phyloP scores from a whole-genome alignment of 768 basidiomycete genomes.

The Candolleomyces aberdarensis region DNA sequence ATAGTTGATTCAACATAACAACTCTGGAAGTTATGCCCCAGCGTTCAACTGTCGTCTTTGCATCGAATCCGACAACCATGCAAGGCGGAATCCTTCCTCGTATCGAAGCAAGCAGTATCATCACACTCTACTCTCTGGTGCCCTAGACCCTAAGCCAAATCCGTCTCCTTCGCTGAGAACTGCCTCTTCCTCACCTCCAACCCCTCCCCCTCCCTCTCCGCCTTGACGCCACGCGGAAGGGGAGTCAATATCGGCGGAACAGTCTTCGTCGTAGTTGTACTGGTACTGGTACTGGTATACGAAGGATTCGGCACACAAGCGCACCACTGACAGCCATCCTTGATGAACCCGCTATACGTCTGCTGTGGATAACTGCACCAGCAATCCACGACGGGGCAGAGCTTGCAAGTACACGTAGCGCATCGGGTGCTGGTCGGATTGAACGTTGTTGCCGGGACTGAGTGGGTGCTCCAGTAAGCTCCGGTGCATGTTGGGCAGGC shows the following conservation, averaged over 20 bases:
- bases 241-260: background rate
- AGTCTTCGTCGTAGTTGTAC: background rate
- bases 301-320: background rate
- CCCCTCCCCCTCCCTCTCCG: background rate
- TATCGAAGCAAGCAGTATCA: no score
- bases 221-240: background rate
- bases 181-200: background rate
- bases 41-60: no score
- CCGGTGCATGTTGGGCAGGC: background rate
- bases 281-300: background rate
- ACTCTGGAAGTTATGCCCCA: no score
- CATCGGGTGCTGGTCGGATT: background rate
- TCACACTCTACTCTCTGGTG: no score
- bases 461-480: background rate
- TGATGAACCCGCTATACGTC: background rate
- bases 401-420: background rate
- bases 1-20: no score
- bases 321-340: background rate
- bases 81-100: no score
- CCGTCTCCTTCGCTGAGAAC: background rate
- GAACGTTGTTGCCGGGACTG: background rate
- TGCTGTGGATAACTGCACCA: background rate
- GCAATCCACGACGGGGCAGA: background rate
- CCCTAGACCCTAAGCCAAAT: no score
- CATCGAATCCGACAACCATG: no score